Base-by-base conservation (phyloP, 176 grass and related monocot species). In the Pontederia crassipes region DNA sequence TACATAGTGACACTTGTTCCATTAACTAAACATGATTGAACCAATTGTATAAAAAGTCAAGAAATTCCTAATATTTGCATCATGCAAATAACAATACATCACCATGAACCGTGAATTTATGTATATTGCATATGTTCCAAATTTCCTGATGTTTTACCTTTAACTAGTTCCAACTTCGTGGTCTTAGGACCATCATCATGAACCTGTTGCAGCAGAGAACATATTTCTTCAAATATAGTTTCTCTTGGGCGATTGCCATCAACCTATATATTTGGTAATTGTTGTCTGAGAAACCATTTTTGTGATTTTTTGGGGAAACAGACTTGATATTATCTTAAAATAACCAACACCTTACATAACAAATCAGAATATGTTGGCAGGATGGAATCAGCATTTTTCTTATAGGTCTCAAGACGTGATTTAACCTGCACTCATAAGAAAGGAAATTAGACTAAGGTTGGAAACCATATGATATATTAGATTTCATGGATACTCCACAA, bases 401-500 rank as follows among this genome's bases (percentile, higher is more conserved):
- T 90, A 67, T 90, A 85, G 2, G 72, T 90, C 70, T 87, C 71
- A 74, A 96, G 80, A 52, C 91, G 91, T 45, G 75, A 87, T 82
- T 80, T 84, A 61, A 81, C 91, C 91, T 96, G 74, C 28, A 68
- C 52, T 81, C 27, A 74, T 29, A 71, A 56, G 57, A 14, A 64
- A 56, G 18, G 45, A 46, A 67, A 9, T 40, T 40, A 40, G 32
- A 40, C 32, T 40, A 40, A 4, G 32, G 32, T 40, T 7, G 1
- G 10, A 67, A 28, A 26, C 14, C 12, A 53, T 40, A 40, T 40
- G 32, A 40, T 40, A 40, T 1, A 40, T 7, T 4, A 40, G 32
- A 40, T 4, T 40, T 40, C 32, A 40, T 40, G 32, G 32, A 40
- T 40, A 40, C 32, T 40, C 32, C 32, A 40, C 32, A 40, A 40